phyloP scores from a whole-genome alignment of 306 rosid species.

The Ammopiptanthus mongolicus region DNA sequence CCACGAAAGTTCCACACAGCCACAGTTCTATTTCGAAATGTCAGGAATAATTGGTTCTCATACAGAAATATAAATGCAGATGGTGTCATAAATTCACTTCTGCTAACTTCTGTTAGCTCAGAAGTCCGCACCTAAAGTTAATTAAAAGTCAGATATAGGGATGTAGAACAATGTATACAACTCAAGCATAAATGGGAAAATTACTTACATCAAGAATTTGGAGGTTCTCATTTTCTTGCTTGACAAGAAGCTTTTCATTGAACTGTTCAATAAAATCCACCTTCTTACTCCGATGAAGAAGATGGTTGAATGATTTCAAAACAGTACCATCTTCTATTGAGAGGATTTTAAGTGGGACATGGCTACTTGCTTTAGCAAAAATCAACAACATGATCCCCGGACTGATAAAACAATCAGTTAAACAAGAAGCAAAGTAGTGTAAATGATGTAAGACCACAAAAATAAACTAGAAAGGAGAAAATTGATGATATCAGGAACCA shows the following conservation, averaged over 20 bases:
- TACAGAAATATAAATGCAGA: slow-evolving; percentile 92
- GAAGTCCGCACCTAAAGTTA: slow-evolving; percentile 67
- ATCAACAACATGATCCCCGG: slow-evolving; percentile 95
- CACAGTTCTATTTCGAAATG: slow-evolving; percentile 83
- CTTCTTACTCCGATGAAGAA: slow-evolving; percentile 91
- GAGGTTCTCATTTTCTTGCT: slow-evolving; percentile 95
- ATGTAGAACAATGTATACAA: slow-evolving; percentile 3
- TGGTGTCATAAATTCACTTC: slow-evolving; percentile 87
- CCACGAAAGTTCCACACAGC: slow-evolving; percentile 99
- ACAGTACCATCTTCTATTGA: slow-evolving; percentile 97
- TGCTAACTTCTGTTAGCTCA: slow-evolving; percentile 87
- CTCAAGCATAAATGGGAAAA: neutral
- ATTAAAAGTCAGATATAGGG: slow-evolving; percentile 18
- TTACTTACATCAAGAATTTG: slow-evolving; percentile 89
- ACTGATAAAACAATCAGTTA: slow-evolving; percentile 39
- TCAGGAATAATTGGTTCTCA: slow-evolving; percentile 84
- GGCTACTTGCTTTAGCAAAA: slow-evolving; percentile 72
- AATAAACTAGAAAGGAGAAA: neutral
- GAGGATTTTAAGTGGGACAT: slow-evolving; percentile 88
- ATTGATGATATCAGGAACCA: neutral
- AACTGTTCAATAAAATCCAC: slow-evolving; percentile 97
- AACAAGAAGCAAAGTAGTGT: slow-evolving; percentile 8
- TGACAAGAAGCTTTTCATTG: slow-evolving; percentile 96
- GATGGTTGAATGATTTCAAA: slow-evolving; percentile 89
- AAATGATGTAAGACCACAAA: neutral